A percentile compares a stretch with the other conserved stretches of the same genome.
Evolutionary conservation across 2,329 filamentous ascomycete species (phyloP).

Genomic region (Clarireedia paspali): DNA sequence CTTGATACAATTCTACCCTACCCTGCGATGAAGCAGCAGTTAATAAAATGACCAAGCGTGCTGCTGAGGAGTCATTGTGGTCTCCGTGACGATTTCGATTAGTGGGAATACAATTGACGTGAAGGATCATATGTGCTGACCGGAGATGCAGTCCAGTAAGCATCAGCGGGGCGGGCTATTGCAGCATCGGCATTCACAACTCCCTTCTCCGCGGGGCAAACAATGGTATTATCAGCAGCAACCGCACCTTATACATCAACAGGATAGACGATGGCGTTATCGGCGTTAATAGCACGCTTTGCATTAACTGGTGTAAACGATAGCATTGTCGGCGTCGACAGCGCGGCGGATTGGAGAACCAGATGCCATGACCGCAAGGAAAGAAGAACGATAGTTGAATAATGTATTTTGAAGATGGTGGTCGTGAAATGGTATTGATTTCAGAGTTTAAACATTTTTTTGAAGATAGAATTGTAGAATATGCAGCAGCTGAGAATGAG

Average conservation of each 20-base stretch:
- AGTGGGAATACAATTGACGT: too few relatives aligned
- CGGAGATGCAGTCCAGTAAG: too few relatives aligned
- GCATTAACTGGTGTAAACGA: background rate
- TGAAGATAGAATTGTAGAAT: too few relatives aligned
- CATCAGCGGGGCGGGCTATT: background rate
- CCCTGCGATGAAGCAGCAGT: too few relatives aligned
- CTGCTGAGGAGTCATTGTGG: too few relatives aligned
- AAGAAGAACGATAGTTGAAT: background rate
- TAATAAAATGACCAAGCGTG: too few relatives aligned
- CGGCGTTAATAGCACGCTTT: background rate
- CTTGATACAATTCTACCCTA: too few relatives aligned
- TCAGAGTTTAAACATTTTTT: background rate
- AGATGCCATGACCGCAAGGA: background rate
- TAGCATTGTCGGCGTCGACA: background rate
- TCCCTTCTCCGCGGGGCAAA: background rate
- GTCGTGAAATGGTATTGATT: background rate
- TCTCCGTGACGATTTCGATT: too few relatives aligned
- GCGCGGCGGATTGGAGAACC: background rate
- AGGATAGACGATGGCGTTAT: background rate
- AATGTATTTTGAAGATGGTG: background rate
- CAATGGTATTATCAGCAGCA: background rate
- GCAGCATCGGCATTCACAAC: background rate
- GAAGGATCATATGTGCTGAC: too few relatives aligned
- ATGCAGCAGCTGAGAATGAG: too few relatives aligned
- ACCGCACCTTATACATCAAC: background rate